A percentile compares a stretch with the other conserved stretches of the same genome.
phyloP scores from a whole-genome alignment of 2,329 filamentous ascomycete species.

The Dendrostoma leiphaemia region DNA sequence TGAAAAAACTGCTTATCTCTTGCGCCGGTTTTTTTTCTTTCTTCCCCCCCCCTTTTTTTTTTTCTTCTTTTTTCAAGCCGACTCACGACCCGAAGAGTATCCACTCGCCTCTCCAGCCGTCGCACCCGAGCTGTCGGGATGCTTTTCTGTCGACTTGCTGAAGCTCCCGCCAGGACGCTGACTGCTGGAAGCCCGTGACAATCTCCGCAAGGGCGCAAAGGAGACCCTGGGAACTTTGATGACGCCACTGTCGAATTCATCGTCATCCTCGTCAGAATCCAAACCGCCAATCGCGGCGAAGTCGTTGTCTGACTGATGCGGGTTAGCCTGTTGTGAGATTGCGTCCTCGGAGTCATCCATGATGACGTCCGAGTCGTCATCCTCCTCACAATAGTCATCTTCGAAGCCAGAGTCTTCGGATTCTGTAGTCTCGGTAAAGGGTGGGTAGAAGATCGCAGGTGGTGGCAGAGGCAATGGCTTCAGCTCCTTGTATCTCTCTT shows the following conservation, averaged over 20 bases:
- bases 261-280: constrained; percentile 38
- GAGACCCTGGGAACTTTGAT: background rate
- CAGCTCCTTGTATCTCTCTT: constrained; percentile 40
- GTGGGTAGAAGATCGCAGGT: constrained; percentile 50
- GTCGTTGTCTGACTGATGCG: constrained; percentile 36
- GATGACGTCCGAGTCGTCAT: constrained; percentile 29
- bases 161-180: background rate
- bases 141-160: constrained; percentile 13
- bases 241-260: constrained; percentile 8
- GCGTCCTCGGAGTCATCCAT: constrained; percentile 28
- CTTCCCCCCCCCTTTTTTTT: no score
- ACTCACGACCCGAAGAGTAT: constrained; percentile 34
- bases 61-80: background rate
- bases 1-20: no score
- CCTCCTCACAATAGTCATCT: constrained; percentile 29
- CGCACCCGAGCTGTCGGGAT: constrained; percentile 36
- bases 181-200: background rate
- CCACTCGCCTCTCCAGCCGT: constrained; percentile 39
- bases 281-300: constrained; percentile 39
- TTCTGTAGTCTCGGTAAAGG: constrained; percentile 40
- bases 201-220: background rate
- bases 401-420: constrained; percentile 22
- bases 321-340: constrained; percentile 34
- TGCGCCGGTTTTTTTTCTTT: no score
- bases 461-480: constrained; percentile 50